Evolutionary conservation across 768 basidiomycete genomes (phyloP), one percentile per base, ranked within the genome.

Genomic region (Naganishia randhawae): DNA sequence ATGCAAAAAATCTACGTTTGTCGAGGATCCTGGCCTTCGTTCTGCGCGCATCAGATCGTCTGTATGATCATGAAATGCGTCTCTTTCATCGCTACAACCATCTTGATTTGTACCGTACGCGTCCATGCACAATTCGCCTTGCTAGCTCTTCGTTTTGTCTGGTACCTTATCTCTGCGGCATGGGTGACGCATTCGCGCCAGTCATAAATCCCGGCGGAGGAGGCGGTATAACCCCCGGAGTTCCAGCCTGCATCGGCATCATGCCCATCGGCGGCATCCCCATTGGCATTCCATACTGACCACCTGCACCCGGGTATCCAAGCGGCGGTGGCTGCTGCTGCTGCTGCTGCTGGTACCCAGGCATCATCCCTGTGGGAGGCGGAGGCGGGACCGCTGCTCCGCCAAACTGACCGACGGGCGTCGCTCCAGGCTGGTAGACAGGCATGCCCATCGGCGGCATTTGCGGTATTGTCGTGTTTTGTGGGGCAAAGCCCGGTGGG

Each of bases 401-500:
- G 27, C 42, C 68, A 62, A 29, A 53, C 29, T 53, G 41, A 41
- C 65, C 63, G 37, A 52, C 63, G 5, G 73, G 69, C 6, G 61
- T 66, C 25, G 66, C 53, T 27, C 69, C 71, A 19, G 76, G 74
- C 65, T 77, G 76, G 57, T 76, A 79, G 35, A 78, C 75, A 62
- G 78, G 76, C 42, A 79, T 74, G 4, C 79, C 78, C 41, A 73
- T 70, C 35, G 78, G 78, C 27, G 76, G 77, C 35, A 75, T 71
- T 29, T 74, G 75, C 14, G 71, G 50, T 22, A 69, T 45, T 16
- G 65, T 64, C 13, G 72, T 67, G 27, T 54, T 61, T 52, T 69
- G 68, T 13, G 51, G 42, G 5, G 67, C 54, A 53, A 73, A 72
- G 9, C 71, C 65, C 4, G 70, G 57, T 25, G 72, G 72, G 1